Evolutionary conservation across 2,329 filamentous ascomycete species (phyloP), one percentile per base, ranked within the genome.

Genomic region (Diaporthe sp.): DNA sequence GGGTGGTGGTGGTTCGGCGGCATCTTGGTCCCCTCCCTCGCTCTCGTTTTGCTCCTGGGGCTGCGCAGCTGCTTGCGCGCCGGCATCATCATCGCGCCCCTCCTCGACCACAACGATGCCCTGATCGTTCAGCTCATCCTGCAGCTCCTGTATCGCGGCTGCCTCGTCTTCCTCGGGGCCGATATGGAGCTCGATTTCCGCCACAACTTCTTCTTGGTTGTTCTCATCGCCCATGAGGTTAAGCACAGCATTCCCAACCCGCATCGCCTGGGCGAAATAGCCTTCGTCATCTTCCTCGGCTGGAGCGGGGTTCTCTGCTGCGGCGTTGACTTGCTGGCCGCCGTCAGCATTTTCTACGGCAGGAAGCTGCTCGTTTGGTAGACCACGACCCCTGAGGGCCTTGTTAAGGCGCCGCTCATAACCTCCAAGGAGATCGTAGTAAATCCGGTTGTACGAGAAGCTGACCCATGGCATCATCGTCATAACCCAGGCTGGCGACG

Each of bases 401-500:
- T 85, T 78, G 80, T 89, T 88, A 40, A 90, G 86, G 42, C 82
- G 85, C 54, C 81, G 82, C 78, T 91, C 89, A 35, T 88, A 84
- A 1, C 82, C 81, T 12, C 84, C 83, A 38, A 89, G 84, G 33
- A 90, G 79, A 67, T 85, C 83, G 75, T 84, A 83, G 79, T 91
- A 89, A 12, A 86, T 76, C 55, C 86, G 79, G 57, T 85, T 79
- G 76, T 87, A 87, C n/a, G 80, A 76, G 13, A 84, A 77, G 74
- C 83, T 83, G 64, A 85, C 66, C 42, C 79, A 86, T 0, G 89
- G 89, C 76, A 90, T 86, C 3, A 87, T 76, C 1, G 86, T 83
- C 69, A 90, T 80, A n/a, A 85, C 87, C 74, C 89, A 86, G 52
- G 86, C 83, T 0, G 88, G 86, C 0, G 88, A 87, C 0, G 89